These are phyloP conservation scores for Toxoplasma gondii DNA, from an alignment of 169 alveolate species.

Conservation along the genomic window DNA sequence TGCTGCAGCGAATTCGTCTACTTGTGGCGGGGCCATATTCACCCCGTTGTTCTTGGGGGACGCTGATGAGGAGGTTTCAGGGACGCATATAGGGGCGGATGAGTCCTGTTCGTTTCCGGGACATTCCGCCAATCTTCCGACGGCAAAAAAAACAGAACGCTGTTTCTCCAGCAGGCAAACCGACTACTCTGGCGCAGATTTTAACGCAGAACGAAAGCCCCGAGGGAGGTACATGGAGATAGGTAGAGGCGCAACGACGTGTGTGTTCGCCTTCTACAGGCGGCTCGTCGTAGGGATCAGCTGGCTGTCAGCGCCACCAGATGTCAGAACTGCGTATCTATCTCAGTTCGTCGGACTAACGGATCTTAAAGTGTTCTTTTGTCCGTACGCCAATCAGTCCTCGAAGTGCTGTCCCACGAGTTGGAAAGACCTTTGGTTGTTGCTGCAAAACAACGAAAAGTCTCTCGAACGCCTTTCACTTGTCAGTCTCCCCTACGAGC, in stretches of 20 bases:
- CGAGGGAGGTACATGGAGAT: neutral
- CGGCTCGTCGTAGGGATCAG: neutral
- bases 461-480: neutral
- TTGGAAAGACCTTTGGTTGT: neutral
- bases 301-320: neutral
- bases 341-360: neutral
- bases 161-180: too few species aligned
- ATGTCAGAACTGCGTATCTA: neutral
- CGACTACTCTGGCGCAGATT: too few species aligned
- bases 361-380: neutral
- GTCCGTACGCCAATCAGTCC: neutral
- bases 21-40: too few species aligned
- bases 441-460: neutral
- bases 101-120: too few species aligned
- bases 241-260: neutral
- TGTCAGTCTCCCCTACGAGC: neutral
- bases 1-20: too few species aligned
- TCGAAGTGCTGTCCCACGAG: neutral
- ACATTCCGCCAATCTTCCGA: too few species aligned
- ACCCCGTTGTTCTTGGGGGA: too few species aligned
- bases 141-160: too few species aligned
- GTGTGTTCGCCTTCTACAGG: neutral
- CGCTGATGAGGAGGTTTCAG: too few species aligned
- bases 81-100: too few species aligned
- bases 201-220: neutral